These are phyloP conservation scores for Xerocomellus intermedius DNA, from an alignment of 768 basidiomycete species.

Conservation along the genomic window DNA sequence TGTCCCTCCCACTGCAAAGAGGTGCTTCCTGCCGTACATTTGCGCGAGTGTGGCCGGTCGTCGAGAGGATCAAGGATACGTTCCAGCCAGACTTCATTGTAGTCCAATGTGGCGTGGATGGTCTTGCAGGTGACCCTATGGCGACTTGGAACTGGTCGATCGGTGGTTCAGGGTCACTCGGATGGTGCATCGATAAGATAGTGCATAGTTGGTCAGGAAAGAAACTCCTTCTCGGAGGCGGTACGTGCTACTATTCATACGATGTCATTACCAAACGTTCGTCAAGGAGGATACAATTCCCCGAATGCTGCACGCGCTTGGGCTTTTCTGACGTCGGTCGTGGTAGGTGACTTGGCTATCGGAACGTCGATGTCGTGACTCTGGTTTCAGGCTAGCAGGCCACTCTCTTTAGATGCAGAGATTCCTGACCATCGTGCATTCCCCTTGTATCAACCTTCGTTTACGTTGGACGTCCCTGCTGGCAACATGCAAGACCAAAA, in stretches of 20 bases:
- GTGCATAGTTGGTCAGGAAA: slow-evolving; percentile 56
- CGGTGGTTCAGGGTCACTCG: slow-evolving; percentile 56
- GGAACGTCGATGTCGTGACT: not conserved
- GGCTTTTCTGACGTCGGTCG: slow-evolving; percentile 76
- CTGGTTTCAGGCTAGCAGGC: slow-evolving; percentile 46
- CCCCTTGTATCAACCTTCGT: slow-evolving; percentile 74
- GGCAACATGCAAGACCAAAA: slow-evolving; percentile 80
- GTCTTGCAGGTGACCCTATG: slow-evolving; percentile 81
- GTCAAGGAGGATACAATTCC: slow-evolving; percentile 76
- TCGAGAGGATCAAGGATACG: slow-evolving; percentile 57
- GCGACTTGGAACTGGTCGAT: slow-evolving; percentile 72
- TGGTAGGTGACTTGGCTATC: slow-evolving; percentile 45
- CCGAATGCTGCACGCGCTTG: slow-evolving; percentile 86
- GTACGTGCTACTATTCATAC: slow-evolving; percentile 33
- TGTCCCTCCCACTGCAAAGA: slow-evolving; percentile 76
- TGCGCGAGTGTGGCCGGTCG: slow-evolving; percentile 55
- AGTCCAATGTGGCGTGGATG: slow-evolving; percentile 86
- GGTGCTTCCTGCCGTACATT: slow-evolving; percentile 71
- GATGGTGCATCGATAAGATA: slow-evolving; percentile 61
- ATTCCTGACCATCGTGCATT: slow-evolving; percentile 80
- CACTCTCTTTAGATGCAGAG: slow-evolving; percentile 54
- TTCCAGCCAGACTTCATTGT: slow-evolving; percentile 79
- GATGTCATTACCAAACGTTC: slow-evolving; percentile 4
- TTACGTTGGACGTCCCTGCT: slow-evolving; percentile 70
- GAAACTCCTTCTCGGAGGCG: slow-evolving; percentile 75